phyloP scores from a whole-genome alignment of 768 basidiomycete genomes.

The Podaxis mareebaensis region DNA sequence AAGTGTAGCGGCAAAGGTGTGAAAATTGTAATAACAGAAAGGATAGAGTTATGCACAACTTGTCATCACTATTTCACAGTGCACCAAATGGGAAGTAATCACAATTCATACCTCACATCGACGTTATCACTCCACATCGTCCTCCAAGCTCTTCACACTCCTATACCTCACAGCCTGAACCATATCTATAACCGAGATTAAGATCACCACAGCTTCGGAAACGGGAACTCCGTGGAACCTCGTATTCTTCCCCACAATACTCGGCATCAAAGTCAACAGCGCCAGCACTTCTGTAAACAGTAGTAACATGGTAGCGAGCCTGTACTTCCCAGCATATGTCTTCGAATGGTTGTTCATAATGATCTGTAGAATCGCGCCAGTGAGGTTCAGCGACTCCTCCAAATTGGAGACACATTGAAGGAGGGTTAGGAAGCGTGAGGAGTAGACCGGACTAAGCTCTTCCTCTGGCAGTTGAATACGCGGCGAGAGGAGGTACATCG shows the following conservation, averaged over 20 bases:
- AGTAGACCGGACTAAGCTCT: background rate
- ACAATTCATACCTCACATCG: background rate
- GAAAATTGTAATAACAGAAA: too few relatives aligned
- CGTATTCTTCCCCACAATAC: background rate
- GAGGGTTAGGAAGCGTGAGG: background rate
- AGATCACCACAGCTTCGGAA: background rate
- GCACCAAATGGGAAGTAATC: too few relatives aligned
- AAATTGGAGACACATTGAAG: background rate
- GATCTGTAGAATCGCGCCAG: constrained; percentile 24
- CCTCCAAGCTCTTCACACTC: background rate
- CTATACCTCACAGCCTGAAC: constrained; percentile 4
- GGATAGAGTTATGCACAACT: too few relatives aligned
- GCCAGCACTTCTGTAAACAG: background rate
- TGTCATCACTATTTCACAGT: too few relatives aligned
- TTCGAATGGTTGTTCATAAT: constrained; percentile 23
- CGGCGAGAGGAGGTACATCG: constrained; percentile 12
- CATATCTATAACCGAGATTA: background rate
- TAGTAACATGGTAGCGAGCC: background rate
- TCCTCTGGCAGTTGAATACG: background rate
- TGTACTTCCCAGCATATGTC: constrained; percentile 27
- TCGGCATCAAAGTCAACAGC: background rate
- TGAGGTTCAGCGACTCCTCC: constrained; percentile 13
- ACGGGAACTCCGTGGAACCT: background rate
- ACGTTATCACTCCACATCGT: background rate
- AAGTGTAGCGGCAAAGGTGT: too few relatives aligned